Evolutionary conservation across 345 rosid genomes (phyloP), one percentile per base, ranked within the genome.

Genomic region (Hibiscus tridactylites): DNA sequence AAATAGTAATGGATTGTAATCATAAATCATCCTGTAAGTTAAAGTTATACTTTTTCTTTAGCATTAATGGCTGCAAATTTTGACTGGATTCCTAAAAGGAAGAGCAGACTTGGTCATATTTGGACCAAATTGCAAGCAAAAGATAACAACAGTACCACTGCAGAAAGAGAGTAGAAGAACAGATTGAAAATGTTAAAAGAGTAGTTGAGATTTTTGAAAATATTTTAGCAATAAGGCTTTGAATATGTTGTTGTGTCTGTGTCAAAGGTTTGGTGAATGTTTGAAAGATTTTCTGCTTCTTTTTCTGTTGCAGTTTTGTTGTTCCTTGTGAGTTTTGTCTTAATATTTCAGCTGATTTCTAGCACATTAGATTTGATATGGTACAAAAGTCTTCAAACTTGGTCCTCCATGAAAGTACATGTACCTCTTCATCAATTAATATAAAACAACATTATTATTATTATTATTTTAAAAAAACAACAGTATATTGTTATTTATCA

Each of bases 121-220:
- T 57, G 61, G 73, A 56, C 50, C 73, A 70, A 37, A 37, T 53
- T n/a, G 52, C 11, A 68, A 57, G 49, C 49, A 54, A 56, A 47
- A 47, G 71, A 66, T 66, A 17, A 66, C 70, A 31, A 6, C 50
- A 37, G 49, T 9, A 5, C 4, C 33, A 3, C 31, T 58, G 15
- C 61, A 57, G 33, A 57, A 57, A 3, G 26, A 24, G 0, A 9
- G 26, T 0, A 57, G 26, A 17, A 54, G 19, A 19, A 6, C 42
- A 37, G 26, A 11, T 33, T 37, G 60, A 21, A 28, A 28, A 2
- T 17, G 3, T 8, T 37, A 37, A 37, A 37, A 37, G 42, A 10
- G 61, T 57, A 9, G 31, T 57, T 21, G 31, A 5, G 31, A 21
- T 17, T 21, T 8, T 57, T 57, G 16, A 57, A 57, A 21, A 57